Evolutionary conservation across 2,329 filamentous ascomycete species (phyloP).

Genomic region (Venturia aucupariae): DNA sequence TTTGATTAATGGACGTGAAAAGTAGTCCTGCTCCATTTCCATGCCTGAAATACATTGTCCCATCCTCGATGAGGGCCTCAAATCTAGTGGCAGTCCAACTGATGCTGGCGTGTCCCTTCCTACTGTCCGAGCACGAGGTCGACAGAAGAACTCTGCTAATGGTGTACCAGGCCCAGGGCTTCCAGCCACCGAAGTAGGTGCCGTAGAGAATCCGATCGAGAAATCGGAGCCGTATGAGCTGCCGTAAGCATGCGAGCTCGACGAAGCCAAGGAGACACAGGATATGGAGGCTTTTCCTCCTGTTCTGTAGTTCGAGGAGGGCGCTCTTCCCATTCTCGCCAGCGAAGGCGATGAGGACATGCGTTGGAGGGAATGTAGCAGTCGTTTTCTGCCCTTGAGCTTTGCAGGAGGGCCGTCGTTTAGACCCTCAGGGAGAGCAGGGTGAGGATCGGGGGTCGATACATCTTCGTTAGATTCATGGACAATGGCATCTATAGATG

Average conservation of each 20-base stretch:
- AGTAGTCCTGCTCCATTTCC: slow-evolving; percentile 37
- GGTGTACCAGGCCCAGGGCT: slow-evolving; percentile 39
- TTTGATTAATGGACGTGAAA: slow-evolving; percentile 32
- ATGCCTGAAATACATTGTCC: slow-evolving; percentile 26
- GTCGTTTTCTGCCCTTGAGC: slow-evolving; percentile 56
- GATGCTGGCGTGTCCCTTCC: slow-evolving; percentile 45
- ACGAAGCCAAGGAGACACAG: slow-evolving; percentile 51
- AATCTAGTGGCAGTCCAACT: slow-evolving; percentile 54
- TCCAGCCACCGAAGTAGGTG: slow-evolving; percentile 43
- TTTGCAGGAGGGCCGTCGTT: slow-evolving; percentile 10
- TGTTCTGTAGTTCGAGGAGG: slow-evolving; percentile 58
- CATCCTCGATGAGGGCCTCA: slow-evolving; percentile 39
- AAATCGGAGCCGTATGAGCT: slow-evolving; percentile 47
- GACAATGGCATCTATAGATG: slow-evolving; percentile 15
- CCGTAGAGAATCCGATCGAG: slow-evolving; percentile 47
- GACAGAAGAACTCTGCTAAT: slow-evolving; percentile 38
- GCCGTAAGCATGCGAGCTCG: slow-evolving; percentile 39
- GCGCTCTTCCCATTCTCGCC: slow-evolving; percentile 51
- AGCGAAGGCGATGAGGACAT: slow-evolving; percentile 75
- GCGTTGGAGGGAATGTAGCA: slow-evolving; percentile 66
- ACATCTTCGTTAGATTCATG: slow-evolving; percentile 10
- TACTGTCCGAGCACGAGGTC: slow-evolving; percentile 46
- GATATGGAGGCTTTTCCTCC: slow-evolving; percentile 53
- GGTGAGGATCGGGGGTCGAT: not conserved
- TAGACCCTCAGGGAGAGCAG: not conserved